Evolutionary conservation across 768 basidiomycete species (phyloP), one percentile per base, ranked within the genome.

Genomic region (Trametes maxima): DNA sequence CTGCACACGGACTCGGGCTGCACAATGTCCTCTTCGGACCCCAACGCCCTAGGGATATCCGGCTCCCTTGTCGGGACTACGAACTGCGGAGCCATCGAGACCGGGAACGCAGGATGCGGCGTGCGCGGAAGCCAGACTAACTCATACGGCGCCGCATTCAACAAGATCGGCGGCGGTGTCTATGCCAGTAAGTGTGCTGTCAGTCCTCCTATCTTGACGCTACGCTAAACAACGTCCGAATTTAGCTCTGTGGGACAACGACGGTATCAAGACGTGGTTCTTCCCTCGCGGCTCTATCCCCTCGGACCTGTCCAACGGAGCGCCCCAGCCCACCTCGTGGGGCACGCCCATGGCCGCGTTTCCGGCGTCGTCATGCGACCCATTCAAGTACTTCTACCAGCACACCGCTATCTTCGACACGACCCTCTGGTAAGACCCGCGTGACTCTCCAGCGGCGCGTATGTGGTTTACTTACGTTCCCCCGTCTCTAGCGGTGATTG

Each of bases 91-190:
- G 89, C 85, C 24, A 70, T 78, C 24, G 80, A 84, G n/a, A 89
- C 88, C 5, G 80, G 80, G 19, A 92, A 93, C 62, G 79, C 86
- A 69, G 93, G 94, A 21, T 98, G 95, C 72, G 94, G 95, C 10
- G 79, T 90, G 40, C 86, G 88, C 11, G 83, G 87, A 10, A 71
- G 73, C 35, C 77, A 79, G 52, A 75, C 73, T 54, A 85, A 83
- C 60, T 87, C 88, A 2, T 96, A 90, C 70, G 95, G 95, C n/a
- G 73, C 80, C n/a, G 85, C 79, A 13, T 98, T 95, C 79, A 98
- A 98, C 73, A 72, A 70, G n/a, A 87, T 82, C 65, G 85, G 86
- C 11, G 95, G 95, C 46, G 95, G 95, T 67, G 89, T 94, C 52
- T 96, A 94, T 76, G 90, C 90, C 53, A 92, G 92, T 94, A 69